Conservation (phyloP, 257 asterid genomes). For the Ballota nigra region DNA sequence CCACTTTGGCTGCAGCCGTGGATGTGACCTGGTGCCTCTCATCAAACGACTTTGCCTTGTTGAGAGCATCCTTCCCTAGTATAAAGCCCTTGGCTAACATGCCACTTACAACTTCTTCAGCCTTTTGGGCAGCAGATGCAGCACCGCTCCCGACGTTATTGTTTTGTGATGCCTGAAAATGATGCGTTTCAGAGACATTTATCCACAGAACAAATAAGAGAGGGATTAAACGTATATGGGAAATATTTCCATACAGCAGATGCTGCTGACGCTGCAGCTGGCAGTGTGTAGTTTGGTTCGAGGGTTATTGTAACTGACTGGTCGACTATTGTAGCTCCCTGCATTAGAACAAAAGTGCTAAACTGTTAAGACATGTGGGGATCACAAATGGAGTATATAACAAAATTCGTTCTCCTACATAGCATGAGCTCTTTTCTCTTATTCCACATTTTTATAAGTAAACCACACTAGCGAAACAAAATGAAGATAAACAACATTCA, state of each 20-base stretch:
- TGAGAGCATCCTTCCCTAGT: constrained; percentile 60
- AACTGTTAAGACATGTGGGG: constrained; percentile 1
- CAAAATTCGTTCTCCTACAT: not conserved
- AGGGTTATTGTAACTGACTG: constrained; percentile 50
- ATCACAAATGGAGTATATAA: not conserved
- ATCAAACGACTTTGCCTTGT: constrained; percentile 61
- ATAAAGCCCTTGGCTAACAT: constrained; percentile 72
- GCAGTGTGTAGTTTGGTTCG: constrained; percentile 46
- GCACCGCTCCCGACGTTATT: constrained; percentile 27
- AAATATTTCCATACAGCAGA: constrained; percentile 30
- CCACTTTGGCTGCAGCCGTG: constrained; percentile 62
- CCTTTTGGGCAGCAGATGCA: constrained; percentile 50
- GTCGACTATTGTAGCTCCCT: constrained; percentile 71
- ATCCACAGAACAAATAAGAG: not conserved
- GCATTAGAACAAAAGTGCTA: constrained; percentile 14
- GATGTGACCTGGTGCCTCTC: constrained; percentile 60
- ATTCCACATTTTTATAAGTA: constrained; percentile 1
- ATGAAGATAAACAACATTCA: not conserved
- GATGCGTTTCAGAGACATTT: not conserved
- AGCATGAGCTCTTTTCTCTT: not conserved
- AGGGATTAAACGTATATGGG: not conserved
- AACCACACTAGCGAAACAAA: not conserved
- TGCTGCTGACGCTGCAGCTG: constrained; percentile 34
- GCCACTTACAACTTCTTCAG: constrained; percentile 63
- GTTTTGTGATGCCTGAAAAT: constrained; percentile 41